Evolutionary conservation across 2,329 filamentous ascomycete genomes (phyloP), one percentile per base, ranked within the genome.

Genomic region (Sarocladium strictum): DNA sequence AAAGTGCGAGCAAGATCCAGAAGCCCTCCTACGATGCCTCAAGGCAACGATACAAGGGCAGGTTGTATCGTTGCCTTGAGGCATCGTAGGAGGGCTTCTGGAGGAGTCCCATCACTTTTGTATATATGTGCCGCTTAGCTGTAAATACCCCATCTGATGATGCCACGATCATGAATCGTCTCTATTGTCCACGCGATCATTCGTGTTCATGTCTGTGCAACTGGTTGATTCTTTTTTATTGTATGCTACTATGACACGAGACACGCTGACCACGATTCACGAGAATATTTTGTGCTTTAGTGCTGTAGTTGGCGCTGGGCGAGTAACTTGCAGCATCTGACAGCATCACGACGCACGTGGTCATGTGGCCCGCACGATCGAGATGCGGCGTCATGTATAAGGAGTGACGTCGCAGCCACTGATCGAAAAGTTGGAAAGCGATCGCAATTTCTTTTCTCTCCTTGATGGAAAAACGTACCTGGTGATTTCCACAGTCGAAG

Each of bases 1-100:
- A 76, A 62, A 63, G 68, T 55, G 57, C 71, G 37, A 74, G 75
- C 54, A 76, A 74, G 58, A 71, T 81, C 59, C 75, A 76, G 58
- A 81, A 81, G 62, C 63, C 72, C 54, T 63, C 66, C 56, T 63
- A 71, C 55, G 75, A 78, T 57, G 59, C 66, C 24, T 59, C 62
- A 53, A 69, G 74, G 61, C 70, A 67, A 56, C 72, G 73, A 63
- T 67, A 69, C 1, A 73, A 67, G 59, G 66, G 67, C 57, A 71
- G 71, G 59, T 74, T 55, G 1, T 69, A 67, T 63, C 73, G 72
- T 56, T 67, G 70, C 61, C 74, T 69, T 53, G 62, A 59, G 24
- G 66, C 59, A 57, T 78, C 75, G 55, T 71, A 63, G 56, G 66
- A 63, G 54, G 72, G 63, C 62, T 81, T 81, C 58, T 76, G 75